Evolutionary conservation across 1,139 yeast species (phyloP), one percentile per base, ranked within the genome.

Genomic region (Yamadazyma taylorii): DNA sequence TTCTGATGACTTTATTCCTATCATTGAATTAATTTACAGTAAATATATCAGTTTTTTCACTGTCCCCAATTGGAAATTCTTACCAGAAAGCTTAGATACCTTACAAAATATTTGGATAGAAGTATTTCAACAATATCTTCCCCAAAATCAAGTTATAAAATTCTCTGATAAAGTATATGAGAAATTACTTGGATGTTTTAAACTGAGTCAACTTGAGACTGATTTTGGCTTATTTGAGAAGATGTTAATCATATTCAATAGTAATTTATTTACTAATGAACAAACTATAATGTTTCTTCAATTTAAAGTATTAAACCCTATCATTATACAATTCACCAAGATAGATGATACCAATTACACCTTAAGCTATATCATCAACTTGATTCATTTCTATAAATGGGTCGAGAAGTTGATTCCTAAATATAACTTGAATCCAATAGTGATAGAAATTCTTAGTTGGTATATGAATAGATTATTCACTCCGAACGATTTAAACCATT

Each of bases 291-390:
- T 42, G 17, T 23, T 44, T 3, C 25, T 62, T n/a, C 69, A 66
- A 39, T 64, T 64, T 36, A 49, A 45, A 12, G 21, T 63, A 9
- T 61, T 66, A 40, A 68, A 67, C 42, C 63, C 61, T 1, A 24
- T 42, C 16, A 34, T 40, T 2, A n/a, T 11, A 52, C 58, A 62
- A 36, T 51, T 13, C 30, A 33, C 21, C 30, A 19, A 30, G 19
- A 8, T 19, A 6, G 32, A 30, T 12, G 19, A n/a, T 10, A 14
- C 5, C 22, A 9, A 27, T 5, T 27, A 27, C 13, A 16, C 14
- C 11, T 27, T 27, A 21, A 27, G 16, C 16, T 34, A 30, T 16
- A 27, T 27, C 13, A 13, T 27, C 15, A 27, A 27, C 13, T 27
- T 27, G 13, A 15, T 5, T 9, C 30, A 27, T 27, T 27, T 15